These are phyloP conservation scores for Cystobasidium sp. DNA, from an alignment of 1,284 basidiomycete genomes.

Conservation along the genomic window DNA sequence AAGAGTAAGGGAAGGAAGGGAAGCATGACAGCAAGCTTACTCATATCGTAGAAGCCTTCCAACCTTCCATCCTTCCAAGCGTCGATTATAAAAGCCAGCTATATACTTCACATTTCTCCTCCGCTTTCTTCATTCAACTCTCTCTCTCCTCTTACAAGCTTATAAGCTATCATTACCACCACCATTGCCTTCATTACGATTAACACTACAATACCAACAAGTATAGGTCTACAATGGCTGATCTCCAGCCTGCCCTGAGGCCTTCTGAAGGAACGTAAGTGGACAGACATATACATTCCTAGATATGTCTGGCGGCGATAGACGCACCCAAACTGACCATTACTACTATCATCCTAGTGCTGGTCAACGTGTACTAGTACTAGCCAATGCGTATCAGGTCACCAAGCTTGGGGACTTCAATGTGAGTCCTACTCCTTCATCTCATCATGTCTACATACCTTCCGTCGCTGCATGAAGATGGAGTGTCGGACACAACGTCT, in stretches of 20 bases:
- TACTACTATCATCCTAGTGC: background rate
- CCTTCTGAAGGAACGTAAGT: slow-evolving; percentile 14
- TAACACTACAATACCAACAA: background rate
- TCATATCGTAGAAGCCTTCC: background rate
- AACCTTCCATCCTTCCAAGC: background rate
- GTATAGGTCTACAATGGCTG: background rate
- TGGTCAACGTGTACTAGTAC: slow-evolving; percentile 10
- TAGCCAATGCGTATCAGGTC: slow-evolving; percentile 10
- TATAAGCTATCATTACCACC: background rate
- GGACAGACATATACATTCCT: background rate
- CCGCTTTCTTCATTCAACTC: slow-evolving; percentile 5
- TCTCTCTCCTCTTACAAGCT: background rate
- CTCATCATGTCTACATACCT: background rate
- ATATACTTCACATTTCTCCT: background rate
- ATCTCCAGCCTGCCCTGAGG: background rate
- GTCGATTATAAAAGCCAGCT: slow-evolving; percentile 11
- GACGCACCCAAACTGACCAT: background rate
- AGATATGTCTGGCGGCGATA: background rate
- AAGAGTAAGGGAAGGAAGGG: background rate
- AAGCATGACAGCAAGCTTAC: background rate
- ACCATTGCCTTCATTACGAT: background rate
- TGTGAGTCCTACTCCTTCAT: background rate
- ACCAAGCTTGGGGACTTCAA: background rate
- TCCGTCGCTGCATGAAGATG: too few relatives aligned
- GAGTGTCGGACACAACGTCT: background rate